Evolutionary conservation across 1,284 basidiomycete genomes (phyloP).

Genomic region (Austropuccinia psidii): DNA sequence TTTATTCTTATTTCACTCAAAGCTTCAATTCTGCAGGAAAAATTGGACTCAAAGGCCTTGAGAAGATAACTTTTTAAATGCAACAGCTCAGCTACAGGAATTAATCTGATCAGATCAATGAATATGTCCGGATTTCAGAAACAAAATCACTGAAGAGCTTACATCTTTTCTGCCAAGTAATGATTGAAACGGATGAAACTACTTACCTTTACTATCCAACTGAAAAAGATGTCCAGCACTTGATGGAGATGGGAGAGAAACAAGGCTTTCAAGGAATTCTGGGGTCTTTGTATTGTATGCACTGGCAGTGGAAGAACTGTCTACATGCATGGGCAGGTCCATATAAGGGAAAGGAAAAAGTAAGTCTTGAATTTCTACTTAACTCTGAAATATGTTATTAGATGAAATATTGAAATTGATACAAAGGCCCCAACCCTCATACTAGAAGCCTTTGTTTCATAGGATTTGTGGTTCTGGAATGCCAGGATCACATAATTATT

Average conservation of each 20-base stretch:
- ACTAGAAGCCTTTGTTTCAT: neutral
- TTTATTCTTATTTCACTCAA: no score
- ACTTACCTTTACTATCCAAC: neutral
- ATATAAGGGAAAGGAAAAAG: conserved; percentile 5
- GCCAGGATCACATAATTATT: neutral
- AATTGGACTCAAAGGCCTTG: no score
- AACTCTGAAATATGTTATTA: neutral
- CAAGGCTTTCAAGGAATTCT: neutral
- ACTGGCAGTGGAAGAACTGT: neutral
- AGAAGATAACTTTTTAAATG: no score
- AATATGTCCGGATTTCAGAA: neutral
- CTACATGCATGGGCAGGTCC: neutral
- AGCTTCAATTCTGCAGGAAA: no score
- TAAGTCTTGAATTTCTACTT: no score
- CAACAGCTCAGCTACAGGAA: no score
- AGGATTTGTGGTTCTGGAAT: neutral
- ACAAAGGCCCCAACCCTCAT: neutral
- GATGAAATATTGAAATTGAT: neutral
- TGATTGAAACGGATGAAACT: neutral
- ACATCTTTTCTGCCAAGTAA: neutral
- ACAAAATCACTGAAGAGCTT: neutral
- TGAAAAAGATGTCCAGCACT: neutral
- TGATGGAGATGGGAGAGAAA: neutral
- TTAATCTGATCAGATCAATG: neutral
- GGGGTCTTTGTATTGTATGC: neutral